Evolutionary conservation across 139 green algal genomes (phyloP), one percentile per base, ranked within the genome.

Genomic region (Asterochloris sp.): DNA sequence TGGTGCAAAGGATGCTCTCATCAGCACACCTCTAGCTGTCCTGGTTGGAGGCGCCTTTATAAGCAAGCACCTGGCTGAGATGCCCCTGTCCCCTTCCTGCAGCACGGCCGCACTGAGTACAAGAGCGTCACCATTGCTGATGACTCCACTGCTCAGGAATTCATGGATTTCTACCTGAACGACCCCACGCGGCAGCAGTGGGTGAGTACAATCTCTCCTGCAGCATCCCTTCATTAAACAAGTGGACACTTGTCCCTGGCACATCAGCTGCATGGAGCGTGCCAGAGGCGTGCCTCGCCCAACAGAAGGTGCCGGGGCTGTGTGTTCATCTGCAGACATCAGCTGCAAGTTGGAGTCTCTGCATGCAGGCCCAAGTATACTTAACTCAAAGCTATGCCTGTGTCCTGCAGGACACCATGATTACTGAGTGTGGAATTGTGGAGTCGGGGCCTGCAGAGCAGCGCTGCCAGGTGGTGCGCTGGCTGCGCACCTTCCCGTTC

Each of bases 401-500:
- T 54, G n/a, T 1, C 28, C 13, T 78, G 68, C 87, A 94, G 90
- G 93, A 97, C 74, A 80, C 83, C 10, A 96, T 97, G 93, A 94
- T 97, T 74, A 87, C 89, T 16, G 80, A 94, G 64, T 85, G 93
- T 54, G 83, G 90, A 61, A 63, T 92, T 28, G 60, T 95, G 69
- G 89, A 93, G 85, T 81, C 74, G 17, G 90, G 84, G 24, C 38
- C 83, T 12, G 12, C 78, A 1, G 24, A 81, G 17, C 29, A 89
- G 71, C 86, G 94, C 0, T 91, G 91, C 78, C 89, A 96, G 83
- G 94, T 98, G 60, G 95, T 98, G 78, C 90, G 91, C 84, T 98
- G 95, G 95, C 74, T 94, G 10, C 89, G 95, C 54, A 91, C 90
- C 75, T 98, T 98, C 85, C 95, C 95, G 74, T 97, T 98, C 84